These are phyloP conservation scores for Amphichorda felina DNA, from an alignment of 2,329 filamentous ascomycete species.

Conservation along the genomic window DNA sequence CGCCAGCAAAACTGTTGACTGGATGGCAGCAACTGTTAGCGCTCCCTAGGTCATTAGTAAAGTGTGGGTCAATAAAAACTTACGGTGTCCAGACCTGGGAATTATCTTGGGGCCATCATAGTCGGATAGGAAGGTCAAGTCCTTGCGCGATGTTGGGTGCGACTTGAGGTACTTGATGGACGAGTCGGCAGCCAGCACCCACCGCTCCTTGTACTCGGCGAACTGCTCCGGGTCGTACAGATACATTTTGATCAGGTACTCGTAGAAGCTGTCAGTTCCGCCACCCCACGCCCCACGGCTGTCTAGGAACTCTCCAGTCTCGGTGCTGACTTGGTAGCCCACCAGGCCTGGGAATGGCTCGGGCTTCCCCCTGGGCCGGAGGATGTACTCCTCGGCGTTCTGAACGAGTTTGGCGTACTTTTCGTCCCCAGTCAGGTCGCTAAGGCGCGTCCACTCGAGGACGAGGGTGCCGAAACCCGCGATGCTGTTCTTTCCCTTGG, in stretches of 20 bases:
- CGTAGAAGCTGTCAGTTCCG: slow-evolving; percentile 58
- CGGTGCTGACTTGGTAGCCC: slow-evolving; percentile 52
- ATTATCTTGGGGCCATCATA: slow-evolving; percentile 34
- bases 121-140: slow-evolving; percentile 40
- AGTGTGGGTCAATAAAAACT: slow-evolving; percentile 23
- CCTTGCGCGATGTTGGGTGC: slow-evolving; percentile 41
- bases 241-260: slow-evolving; percentile 90
- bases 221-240: slow-evolving; percentile 61
- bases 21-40: slow-evolving; percentile 14
- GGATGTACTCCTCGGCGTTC: slow-evolving; percentile 54
- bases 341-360: slow-evolving; percentile 63
- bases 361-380: slow-evolving; percentile 51
- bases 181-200: slow-evolving; percentile 64
- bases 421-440: slow-evolving; percentile 58
- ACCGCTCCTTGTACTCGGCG: slow-evolving; percentile 55
- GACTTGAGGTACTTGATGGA: slow-evolving; percentile 52
- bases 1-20: slow-evolving; percentile 37
- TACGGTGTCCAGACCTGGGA: slow-evolving; percentile 36
- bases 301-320: slow-evolving; percentile 53
- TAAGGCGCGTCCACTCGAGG: slow-evolving; percentile 73
- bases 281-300: slow-evolving; percentile 61
- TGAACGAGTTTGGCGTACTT: slow-evolving; percentile 66
- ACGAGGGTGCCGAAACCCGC: slow-evolving; percentile 62
- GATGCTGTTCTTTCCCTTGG: slow-evolving; percentile 48
- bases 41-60: background rate